Evolutionary conservation across 345 rosid species (phyloP).

Genomic region (Ceriops zippeliana): DNA sequence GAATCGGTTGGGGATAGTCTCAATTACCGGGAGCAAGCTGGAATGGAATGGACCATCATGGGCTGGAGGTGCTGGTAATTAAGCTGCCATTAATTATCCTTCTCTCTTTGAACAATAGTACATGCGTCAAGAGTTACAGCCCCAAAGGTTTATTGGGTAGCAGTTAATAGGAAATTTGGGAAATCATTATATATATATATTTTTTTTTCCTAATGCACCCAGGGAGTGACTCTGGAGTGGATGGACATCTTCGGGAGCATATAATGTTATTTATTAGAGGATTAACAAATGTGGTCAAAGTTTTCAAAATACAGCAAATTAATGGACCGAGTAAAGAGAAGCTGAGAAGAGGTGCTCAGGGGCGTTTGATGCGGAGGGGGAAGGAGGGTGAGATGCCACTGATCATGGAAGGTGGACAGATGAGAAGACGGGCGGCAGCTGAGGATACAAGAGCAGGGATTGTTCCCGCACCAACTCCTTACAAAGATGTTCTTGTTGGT

Average conservation of each 20-base stretch:
- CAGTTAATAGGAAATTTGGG: no score
- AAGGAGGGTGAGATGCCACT: slow-evolving; percentile 64
- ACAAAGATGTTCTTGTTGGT: slow-evolving; percentile 52
- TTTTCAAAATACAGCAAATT: slow-evolving; percentile 65
- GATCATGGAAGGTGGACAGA: slow-evolving; percentile 45
- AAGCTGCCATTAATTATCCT: background rate
- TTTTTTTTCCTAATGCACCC: slow-evolving; percentile 8
- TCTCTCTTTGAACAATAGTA: no score
- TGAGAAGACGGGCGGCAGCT: slow-evolving; percentile 23
- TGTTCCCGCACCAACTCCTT: slow-evolving; percentile 33
- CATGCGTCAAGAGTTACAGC: no score
- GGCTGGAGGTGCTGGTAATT: slow-evolving; percentile 49
- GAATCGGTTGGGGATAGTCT: slow-evolving; percentile 51
- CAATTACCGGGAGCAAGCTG: slow-evolving; percentile 48
- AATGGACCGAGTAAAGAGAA: slow-evolving; percentile 61
- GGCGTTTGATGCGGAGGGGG: slow-evolving; percentile 30
- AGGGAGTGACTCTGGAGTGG: slow-evolving; percentile 61
- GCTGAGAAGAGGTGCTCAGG: slow-evolving; percentile 72
- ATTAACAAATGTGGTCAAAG: slow-evolving; percentile 56
- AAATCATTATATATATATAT: no score
- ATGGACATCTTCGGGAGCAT: slow-evolving; percentile 46
- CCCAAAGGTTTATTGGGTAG: no score
- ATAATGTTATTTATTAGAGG: slow-evolving; percentile 52
- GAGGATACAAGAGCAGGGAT: slow-evolving; percentile 19
- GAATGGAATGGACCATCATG: slow-evolving; percentile 32